Conservation (phyloP, 2,329 filamentous ascomycete genomes). For the Hymenoscyphus fructigenus region DNA sequence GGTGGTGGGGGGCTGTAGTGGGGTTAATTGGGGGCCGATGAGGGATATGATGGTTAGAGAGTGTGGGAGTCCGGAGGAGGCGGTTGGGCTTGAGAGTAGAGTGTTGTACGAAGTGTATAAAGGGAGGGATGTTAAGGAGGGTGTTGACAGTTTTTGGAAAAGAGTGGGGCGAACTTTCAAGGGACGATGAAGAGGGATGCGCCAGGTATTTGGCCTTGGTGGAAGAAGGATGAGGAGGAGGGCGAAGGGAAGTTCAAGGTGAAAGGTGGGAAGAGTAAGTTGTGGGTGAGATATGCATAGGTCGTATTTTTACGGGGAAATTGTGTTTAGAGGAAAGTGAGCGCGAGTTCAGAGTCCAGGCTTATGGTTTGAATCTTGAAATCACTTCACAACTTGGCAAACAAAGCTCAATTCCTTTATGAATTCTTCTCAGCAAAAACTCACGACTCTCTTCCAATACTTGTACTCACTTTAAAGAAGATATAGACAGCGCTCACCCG, state of each 20-base stretch:
- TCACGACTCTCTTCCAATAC: too few relatives aligned
- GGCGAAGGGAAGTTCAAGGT: too few relatives aligned
- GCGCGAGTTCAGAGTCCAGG: too few relatives aligned
- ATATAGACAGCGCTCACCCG: too few relatives aligned
- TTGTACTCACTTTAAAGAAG: too few relatives aligned
- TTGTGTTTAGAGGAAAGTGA: not conserved
- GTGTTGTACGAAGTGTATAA: constrained; percentile 62
- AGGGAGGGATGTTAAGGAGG: constrained; percentile 57
- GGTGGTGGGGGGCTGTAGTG: constrained; percentile 68
- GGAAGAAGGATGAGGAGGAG: too few relatives aligned
- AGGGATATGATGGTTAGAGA: constrained; percentile 68
- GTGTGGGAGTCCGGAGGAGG: constrained; percentile 60
- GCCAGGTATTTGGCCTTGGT: constrained; percentile 59
- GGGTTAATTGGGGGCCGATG: constrained; percentile 64
- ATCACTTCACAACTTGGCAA: too few relatives aligned
- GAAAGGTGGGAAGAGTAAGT: constrained; percentile 35
- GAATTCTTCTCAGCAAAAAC: too few relatives aligned
- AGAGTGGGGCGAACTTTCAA: constrained; percentile 55
- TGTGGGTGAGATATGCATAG: too few relatives aligned
- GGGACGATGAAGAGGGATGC: constrained; percentile 56
- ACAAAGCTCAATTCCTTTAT: too few relatives aligned
- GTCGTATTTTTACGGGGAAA: too few relatives aligned
- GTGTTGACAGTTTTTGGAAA: constrained; percentile 60
- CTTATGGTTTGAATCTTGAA: too few relatives aligned
- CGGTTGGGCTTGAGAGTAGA: constrained; percentile 67